Conservation (phyloP, 208 protist species). For the Acanthamoeba quina region DNA sequence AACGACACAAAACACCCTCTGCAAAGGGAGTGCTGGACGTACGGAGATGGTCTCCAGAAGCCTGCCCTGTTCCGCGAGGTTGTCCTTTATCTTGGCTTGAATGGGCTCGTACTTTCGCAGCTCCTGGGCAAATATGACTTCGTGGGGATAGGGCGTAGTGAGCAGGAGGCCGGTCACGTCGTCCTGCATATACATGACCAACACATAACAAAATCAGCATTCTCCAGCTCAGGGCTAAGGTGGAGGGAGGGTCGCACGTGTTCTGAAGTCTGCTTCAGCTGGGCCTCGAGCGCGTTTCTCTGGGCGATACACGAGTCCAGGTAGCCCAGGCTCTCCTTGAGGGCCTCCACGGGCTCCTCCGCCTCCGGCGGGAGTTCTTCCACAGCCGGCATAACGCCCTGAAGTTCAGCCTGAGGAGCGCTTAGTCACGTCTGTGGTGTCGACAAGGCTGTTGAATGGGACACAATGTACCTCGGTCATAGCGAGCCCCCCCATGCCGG, state of each 20-base stretch:
- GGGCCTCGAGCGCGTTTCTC: background rate
- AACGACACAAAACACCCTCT: background rate
- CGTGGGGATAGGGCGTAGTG: background rate
- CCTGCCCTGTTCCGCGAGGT: background rate
- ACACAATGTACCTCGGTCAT: background rate
- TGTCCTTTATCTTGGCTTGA: background rate
- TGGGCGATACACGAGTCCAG: constrained; percentile 41
- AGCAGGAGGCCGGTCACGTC: background rate
- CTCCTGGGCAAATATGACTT: constrained; percentile 34
- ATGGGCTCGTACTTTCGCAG: constrained; percentile 50
- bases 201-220: background rate
- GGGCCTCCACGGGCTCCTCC: background rate
- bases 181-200: background rate
- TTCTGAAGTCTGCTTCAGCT: constrained; percentile 4
- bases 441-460: background rate
- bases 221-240: background rate
- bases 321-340: constrained; percentile 30
- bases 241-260: background rate
- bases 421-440: background rate
- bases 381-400: background rate
- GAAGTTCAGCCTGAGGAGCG: background rate
- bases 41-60: constrained; percentile 25
- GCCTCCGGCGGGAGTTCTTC: background rate
- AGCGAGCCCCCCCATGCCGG: background rate
- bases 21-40: background rate